Percentiles rank a stretch among this genome's conserved stretches.
Conservation (phyloP, 495 filamentous ascomycete genomes). For the Elasticomyces elasticus region DNA sequence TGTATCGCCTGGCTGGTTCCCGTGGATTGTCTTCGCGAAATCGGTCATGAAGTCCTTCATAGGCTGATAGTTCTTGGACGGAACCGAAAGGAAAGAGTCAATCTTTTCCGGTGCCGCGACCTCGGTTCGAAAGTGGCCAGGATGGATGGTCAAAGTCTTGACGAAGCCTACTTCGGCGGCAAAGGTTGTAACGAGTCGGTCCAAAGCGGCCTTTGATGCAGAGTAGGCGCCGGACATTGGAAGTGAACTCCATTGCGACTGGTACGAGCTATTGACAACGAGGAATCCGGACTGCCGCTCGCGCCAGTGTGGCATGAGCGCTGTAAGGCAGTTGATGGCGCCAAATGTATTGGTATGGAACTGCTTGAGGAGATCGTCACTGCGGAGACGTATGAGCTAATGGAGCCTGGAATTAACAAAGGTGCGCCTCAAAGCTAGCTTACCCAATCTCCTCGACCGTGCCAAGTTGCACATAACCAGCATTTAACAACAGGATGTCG, state of each 20-base stretch:
- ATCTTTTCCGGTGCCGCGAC: slow-evolving; percentile 5
- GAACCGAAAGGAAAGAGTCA: neutral
- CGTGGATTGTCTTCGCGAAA: neutral
- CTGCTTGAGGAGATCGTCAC: slow-evolving; percentile 1
- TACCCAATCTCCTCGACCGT: slow-evolving; percentile 1
- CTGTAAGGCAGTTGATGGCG: neutral
- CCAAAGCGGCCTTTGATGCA: slow-evolving; percentile 4
- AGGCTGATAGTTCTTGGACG: neutral
- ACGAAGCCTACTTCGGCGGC: slow-evolving; percentile 4
- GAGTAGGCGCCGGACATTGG: neutral
- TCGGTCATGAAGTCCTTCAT: neutral
- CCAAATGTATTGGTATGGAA: slow-evolving; percentile 12
- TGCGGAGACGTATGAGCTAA: neutral
- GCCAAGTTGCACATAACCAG: slow-evolving; percentile 10
- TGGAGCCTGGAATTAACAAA: neutral
- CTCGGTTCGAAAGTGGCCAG: slow-evolving; percentile 21
- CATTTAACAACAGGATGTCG: slow-evolving; percentile 25
- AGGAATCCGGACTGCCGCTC: slow-evolving; percentile 3
- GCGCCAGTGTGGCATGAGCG: slow-evolving; percentile 6
- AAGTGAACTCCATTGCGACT: neutral
- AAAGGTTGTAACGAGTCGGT: neutral
- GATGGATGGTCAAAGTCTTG: slow-evolving; percentile 15
- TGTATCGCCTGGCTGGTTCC: slow-evolving; percentile 33
- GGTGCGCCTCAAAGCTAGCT: neutral
- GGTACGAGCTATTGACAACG: neutral